These are phyloP conservation scores for Gamsiella multidivaricata DNA, from an alignment of 192 early-diverging fungal genomes.

Conservation along the genomic window DNA sequence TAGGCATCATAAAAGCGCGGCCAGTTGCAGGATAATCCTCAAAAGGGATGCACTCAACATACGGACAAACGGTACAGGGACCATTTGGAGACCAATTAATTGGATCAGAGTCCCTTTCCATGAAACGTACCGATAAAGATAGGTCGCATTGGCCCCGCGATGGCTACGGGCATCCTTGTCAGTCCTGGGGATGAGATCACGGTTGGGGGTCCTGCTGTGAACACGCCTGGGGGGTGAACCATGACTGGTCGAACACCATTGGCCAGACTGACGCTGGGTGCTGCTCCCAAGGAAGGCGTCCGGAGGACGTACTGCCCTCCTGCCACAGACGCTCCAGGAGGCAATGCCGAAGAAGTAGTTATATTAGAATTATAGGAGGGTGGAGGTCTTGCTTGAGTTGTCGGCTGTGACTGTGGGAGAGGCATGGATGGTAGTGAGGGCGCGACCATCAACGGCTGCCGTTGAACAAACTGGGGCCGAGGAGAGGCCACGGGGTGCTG, in stretches of 20 bases:
- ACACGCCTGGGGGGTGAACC: conserved; percentile 23
- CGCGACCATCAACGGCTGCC: conserved; percentile 22
- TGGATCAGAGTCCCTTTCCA: too few relatives aligned
- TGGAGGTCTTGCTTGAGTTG: neutral
- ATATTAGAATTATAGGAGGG: conserved; percentile 36
- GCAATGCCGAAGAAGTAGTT: neutral
- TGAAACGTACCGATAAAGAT: conserved; percentile 46
- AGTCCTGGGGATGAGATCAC: conserved; percentile 37
- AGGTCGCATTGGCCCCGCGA: conserved; percentile 16
- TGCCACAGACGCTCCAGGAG: neutral
- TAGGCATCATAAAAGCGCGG: too few relatives aligned
- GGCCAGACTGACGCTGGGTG: conserved; percentile 23
- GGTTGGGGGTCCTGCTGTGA: conserved; percentile 32
- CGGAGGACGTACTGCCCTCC: conserved; percentile 18
- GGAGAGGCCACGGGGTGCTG: conserved; percentile 15
- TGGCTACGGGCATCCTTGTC: conserved; percentile 27
- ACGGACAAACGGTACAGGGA: too few relatives aligned
- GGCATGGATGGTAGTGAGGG: conserved; percentile 31
- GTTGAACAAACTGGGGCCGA: conserved; percentile 37
- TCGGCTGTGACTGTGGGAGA: conserved; percentile 16
- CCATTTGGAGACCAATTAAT: too few relatives aligned
- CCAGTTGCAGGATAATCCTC: too few relatives aligned
- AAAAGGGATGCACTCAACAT: too few relatives aligned
- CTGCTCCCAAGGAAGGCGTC: conserved; percentile 41
- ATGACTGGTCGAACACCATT: conserved; percentile 21